Base-by-base conservation (phyloP, 2,329 filamentous ascomycete genomes). In the Ophiocordyceps unilateralis region DNA sequence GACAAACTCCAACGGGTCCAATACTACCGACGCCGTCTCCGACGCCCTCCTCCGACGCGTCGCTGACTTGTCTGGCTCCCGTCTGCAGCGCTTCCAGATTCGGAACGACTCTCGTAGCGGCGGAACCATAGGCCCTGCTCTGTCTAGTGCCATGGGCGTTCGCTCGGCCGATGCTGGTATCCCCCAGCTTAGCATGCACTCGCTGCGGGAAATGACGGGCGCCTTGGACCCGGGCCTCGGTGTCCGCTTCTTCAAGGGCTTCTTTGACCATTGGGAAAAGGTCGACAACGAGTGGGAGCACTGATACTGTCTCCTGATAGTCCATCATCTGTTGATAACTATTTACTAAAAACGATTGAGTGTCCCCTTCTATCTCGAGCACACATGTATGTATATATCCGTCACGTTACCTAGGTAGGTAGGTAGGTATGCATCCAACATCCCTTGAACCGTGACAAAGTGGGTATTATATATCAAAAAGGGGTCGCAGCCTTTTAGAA, bases 111-210 rank as follows among this genome's bases (percentile, higher is more conserved):
- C 74, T 10, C 70, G 89, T 43, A 85, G 78, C 55, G 91, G 91
- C 24, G 91, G 91, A 15, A 98, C 91, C 0, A 87, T 96, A n/a
- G 91, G 91, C 0, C 91, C 91, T 1, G 87, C 88, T 74, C 70
- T 94, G 30, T 86, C 79, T 50, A 77, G 80, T 23, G 75, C 74
- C 23, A 83, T 91, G 62, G 89, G 89, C 24, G 79, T 93, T 46
- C 68, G 84, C 42, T 76, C 85, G 0, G 82, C 91, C 41, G 89
- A 96, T 58, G 86, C 84, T 1, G 89, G 89, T 14, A 80, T 96
- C 53, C 80, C 87, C 5, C 89, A 96, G 65, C 63, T 95, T 52
- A 89, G 82, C 55, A 96, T 96, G 89, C 89, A 96, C 61, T 84
- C 78, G 42, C 83, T 96, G 50, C 74, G 89, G 22, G 89, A 89